Percentiles rank a stretch among this genome's conserved stretches.
phyloP scores from a whole-genome alignment of 768 basidiomycete genomes.

The Psilocybe cubensis region DNA sequence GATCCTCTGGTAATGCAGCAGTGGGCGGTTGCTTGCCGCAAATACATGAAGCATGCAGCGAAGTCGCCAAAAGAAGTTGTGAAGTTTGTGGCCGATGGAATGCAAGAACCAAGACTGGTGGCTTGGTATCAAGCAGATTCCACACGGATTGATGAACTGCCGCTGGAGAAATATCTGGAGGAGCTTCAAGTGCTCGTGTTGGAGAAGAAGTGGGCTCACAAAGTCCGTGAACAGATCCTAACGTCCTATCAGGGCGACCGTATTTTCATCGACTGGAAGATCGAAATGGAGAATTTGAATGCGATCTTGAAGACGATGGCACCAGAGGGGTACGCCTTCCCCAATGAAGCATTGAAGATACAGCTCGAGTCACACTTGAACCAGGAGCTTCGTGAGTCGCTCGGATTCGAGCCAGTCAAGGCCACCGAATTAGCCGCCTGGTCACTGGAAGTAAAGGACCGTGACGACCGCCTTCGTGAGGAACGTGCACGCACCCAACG shows the following conservation, averaged over 20 bases:
- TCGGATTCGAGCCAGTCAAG: background rate
- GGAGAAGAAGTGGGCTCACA: background rate
- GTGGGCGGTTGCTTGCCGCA: background rate
- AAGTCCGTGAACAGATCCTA: conserved; percentile 6
- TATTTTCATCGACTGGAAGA: conserved; percentile 20
- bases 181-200: background rate
- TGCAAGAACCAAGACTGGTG: background rate
- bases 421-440: background rate
- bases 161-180: background rate
- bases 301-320: conserved; percentile 14
- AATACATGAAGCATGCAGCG: background rate
- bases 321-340: background rate
- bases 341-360: background rate
- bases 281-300: conserved; percentile 21
- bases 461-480: background rate
- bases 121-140: background rate
- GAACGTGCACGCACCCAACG: background rate
- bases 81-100: background rate
- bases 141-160: background rate
- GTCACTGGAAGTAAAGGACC: background rate
- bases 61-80: background rate
- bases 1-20: background rate
- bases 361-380: background rate
- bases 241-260: conserved; percentile 6
- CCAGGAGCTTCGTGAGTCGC: background rate